Conservation (phyloP, 1,284 basidiomycete genomes). For the Trametes hirsuta region DNA sequence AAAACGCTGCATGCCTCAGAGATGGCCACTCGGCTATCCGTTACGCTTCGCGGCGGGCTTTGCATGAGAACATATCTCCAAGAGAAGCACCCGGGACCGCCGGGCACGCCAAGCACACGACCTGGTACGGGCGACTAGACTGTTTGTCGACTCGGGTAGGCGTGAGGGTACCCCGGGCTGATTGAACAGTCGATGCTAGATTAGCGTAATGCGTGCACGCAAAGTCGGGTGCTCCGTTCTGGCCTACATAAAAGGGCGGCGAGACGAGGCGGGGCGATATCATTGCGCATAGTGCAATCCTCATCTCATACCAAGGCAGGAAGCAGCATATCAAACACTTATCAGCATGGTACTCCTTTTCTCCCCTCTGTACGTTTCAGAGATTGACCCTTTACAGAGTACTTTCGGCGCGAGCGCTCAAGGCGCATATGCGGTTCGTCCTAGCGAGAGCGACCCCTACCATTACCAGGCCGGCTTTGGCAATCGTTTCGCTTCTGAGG, state of each 20-base stretch:
- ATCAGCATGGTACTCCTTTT: not conserved
- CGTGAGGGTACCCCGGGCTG: no score
- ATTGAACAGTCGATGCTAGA: no score
- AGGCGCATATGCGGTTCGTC: conserved; percentile 40
- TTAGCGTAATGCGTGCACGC: no score
- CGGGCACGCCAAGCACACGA: no score
- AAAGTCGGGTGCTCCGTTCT: no score
- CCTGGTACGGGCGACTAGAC: no score
- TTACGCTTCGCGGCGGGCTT: not conserved
- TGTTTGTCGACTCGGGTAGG: no score
- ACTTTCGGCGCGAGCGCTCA: conserved; percentile 24
- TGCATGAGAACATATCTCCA: conserved; percentile 20
- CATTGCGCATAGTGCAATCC: no score
- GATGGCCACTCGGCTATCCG: not conserved
- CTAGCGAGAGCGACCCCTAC: conserved; percentile 56
- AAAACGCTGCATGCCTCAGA: no score
- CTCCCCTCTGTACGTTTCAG: not conserved
- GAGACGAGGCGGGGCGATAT: not conserved
- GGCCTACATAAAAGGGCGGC: no score
- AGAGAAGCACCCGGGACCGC: conserved; percentile 5
- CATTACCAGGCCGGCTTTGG: conserved; percentile 59
- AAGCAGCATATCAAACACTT: not conserved
- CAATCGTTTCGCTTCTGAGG: conserved; percentile 55
- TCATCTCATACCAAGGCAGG: not conserved
- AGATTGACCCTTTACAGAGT: not conserved